Evolutionary conservation across 805 yeast genomes (phyloP).

Genomic region (Suhomyces tanzawaensis): DNA sequence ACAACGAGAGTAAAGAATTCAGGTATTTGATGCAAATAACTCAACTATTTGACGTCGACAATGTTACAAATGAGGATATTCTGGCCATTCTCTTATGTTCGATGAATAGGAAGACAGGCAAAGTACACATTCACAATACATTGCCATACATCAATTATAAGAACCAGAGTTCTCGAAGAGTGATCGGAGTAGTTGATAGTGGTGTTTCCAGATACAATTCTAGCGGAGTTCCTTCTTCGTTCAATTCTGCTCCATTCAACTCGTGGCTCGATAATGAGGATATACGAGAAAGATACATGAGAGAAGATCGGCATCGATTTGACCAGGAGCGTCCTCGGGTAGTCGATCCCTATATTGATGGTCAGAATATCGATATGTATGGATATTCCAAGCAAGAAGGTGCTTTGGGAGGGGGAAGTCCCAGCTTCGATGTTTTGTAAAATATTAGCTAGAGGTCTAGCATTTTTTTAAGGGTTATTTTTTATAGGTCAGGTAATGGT

Average conservation of each 20-base stretch:
- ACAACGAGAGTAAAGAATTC: slow-evolving; percentile 3
- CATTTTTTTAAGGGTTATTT: too few species aligned
- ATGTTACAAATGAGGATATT: slow-evolving; percentile 7
- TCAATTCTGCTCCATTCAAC: not conserved
- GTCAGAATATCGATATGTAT: not conserved
- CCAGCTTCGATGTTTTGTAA: slow-evolving; percentile 2
- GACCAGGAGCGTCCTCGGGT: not conserved
- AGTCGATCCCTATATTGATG: not conserved
- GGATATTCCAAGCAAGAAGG: slow-evolving; percentile 1
- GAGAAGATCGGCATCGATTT: not conserved
- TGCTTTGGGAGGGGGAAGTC: slow-evolving; percentile 1
- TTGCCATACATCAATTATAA: slow-evolving; percentile 25
- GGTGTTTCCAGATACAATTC: slow-evolving; percentile 3
- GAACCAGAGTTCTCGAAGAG: slow-evolving; percentile 7
- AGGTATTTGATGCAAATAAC: slow-evolving; percentile 2
- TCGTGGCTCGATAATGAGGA: not conserved
- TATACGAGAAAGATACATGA: not conserved
- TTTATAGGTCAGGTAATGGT: too few species aligned
- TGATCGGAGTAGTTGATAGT: slow-evolving; percentile 5
- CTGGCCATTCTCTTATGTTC: slow-evolving; percentile 30
- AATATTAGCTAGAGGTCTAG: too few species aligned
- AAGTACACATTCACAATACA: slow-evolving; percentile 32
- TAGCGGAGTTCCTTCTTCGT: not conserved
- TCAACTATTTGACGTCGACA: slow-evolving; percentile 3
- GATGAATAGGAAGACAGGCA: slow-evolving; percentile 35